A percentile compares a stretch with the other conserved stretches of the same genome.
Conservation (phyloP, 768 basidiomycete genomes). For the Kwoniella europaea region DNA sequence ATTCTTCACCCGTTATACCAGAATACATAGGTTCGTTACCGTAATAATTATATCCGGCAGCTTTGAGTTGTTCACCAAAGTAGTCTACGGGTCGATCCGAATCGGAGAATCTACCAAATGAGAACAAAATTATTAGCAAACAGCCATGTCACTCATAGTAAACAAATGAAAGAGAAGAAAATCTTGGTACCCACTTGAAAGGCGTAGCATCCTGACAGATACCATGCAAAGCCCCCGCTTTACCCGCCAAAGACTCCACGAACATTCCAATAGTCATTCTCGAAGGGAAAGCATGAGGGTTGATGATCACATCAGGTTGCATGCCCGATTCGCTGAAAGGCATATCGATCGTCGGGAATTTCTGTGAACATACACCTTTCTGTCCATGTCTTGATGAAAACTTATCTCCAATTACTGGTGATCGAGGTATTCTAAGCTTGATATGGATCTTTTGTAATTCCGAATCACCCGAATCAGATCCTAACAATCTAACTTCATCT, state of each 20-base stretch:
- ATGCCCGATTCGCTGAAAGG: slow-evolving; percentile 98
- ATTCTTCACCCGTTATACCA: slow-evolving; percentile 97
- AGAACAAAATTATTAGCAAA: not conserved
- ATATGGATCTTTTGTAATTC: slow-evolving; percentile 92
- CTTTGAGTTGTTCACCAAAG: slow-evolving; percentile 90
- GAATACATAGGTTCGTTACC: slow-evolving; percentile 99
- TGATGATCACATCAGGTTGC: slow-evolving; percentile 99
- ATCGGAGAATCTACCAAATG: slow-evolving; percentile 76
- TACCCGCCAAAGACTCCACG: slow-evolving; percentile 99
- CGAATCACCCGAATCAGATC: slow-evolving; percentile 83
- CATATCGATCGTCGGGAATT: slow-evolving; percentile 98
- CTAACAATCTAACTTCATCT: slow-evolving; percentile 87
- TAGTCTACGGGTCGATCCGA: slow-evolving; percentile 96
- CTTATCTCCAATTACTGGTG: slow-evolving; percentile 98
- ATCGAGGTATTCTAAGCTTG: slow-evolving; percentile 87
- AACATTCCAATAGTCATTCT: slow-evolving; percentile 99
- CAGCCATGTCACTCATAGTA: too few relatives aligned
- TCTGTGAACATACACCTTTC: slow-evolving; percentile 99
- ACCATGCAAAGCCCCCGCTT: slow-evolving; percentile 97
- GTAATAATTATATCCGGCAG: slow-evolving; percentile 97
- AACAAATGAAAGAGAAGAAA: too few relatives aligned
- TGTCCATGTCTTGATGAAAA: slow-evolving; percentile 99
- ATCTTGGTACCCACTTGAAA: slow-evolving; percentile 69
- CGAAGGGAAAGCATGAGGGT: slow-evolving; percentile 98
- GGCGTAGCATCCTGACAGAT: slow-evolving; percentile 98